Evolutionary conservation across 306 rosid genomes (phyloP), one percentile per base, ranked within the genome.

Genomic region (Quillaja saponaria): DNA sequence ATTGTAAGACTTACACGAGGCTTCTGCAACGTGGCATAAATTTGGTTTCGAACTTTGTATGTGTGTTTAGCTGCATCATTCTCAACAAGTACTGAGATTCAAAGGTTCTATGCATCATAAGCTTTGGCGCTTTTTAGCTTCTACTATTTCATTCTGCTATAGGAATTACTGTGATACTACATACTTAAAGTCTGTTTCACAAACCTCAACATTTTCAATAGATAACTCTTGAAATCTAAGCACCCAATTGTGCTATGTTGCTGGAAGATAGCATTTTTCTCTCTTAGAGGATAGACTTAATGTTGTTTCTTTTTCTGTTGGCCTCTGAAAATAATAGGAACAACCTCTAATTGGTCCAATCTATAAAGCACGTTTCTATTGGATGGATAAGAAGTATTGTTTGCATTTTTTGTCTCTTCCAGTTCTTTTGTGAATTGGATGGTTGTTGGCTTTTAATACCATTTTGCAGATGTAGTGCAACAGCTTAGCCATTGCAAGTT

Each of bases 321-420:
- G 31, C 3, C 74, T 58, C 68, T 59, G 59, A 39, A 64, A 63
- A 58, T 3, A 76, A 38, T 68, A 57, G 71, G 58, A 72, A 44
- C 15, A 38, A 10, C n/a, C 17, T 52, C 54, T 58, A 48, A 40
- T 18, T 60, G 68, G 61, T 47, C 45, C 66, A 44, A 68, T 57
- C 45, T 49, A 40, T 19, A 68, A 38, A 52, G 21, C 40, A 17
- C 50, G 63, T 69, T 69, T 44, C 51, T 49, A 59, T 28, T 49
- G 52, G 53, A 51, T 34, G 68, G 63, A 9, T 14, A 69, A 56
- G 72, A 19, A 55, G 34, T 46, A 71, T 49, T 20, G 47, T 62
- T 54, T 71, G 66, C 47, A 78, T 61, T 64, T 61, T 61, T 68
- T 60, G 28, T 39, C 50, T 41, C 45, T 60, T 53, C 56, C 56